Conservation (phyloP, 208 protist species). For the Leishmania guyanensis region DNA sequence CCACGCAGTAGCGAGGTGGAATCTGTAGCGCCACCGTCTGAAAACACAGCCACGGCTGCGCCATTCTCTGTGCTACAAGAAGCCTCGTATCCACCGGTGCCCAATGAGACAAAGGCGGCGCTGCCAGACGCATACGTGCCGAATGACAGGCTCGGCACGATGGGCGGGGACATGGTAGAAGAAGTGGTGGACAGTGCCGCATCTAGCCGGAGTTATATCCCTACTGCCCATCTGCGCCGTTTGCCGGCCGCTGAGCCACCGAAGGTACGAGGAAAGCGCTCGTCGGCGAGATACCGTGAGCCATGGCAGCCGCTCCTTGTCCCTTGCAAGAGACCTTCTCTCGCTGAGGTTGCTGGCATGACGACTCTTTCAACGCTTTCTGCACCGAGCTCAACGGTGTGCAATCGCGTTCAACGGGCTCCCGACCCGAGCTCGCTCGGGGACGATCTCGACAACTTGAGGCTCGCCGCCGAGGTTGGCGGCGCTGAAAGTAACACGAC, state of each 20-base stretch:
- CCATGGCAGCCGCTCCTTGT: slow-evolving; percentile 35
- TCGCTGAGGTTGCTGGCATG: background rate
- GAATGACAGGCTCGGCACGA: slow-evolving; percentile 1
- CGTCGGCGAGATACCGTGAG: slow-evolving; percentile 29
- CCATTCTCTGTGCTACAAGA: background rate
- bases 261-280: background rate
- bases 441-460: slow-evolving; percentile 25
- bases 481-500: slow-evolving; percentile 9
- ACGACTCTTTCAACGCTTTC: background rate
- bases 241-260: background rate
- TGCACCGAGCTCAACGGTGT: background rate
- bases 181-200: background rate
- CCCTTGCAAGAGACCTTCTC: background rate
- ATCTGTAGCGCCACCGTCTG: background rate
- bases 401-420: background rate
- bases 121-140: background rate
- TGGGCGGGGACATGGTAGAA: background rate
- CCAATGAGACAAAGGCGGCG: background rate
- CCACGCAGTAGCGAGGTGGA: slow-evolving; percentile 14
- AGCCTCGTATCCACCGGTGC: background rate
- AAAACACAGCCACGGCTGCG: slow-evolving; percentile 11
- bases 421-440: background rate
- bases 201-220: slow-evolving; percentile 11
- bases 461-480: slow-evolving; percentile 12
- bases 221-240: background rate